These are phyloP conservation scores for Fraxinus americana DNA, from an alignment of 257 asterid species.

Conservation along the genomic window DNA sequence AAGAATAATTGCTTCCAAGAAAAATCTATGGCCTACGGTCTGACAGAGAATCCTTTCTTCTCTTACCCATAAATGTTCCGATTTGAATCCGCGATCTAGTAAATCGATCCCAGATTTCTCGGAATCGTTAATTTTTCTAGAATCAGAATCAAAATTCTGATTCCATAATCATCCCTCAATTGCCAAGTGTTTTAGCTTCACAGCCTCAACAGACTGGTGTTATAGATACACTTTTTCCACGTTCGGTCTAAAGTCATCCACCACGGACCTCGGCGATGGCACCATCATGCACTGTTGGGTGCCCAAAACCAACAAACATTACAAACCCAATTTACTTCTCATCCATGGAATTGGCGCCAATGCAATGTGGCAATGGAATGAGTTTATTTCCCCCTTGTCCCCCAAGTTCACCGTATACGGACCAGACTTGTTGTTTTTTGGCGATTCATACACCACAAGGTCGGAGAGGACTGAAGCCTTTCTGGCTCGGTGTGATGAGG, in stretches of 20 bases:
- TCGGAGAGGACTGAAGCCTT: slow-evolving; percentile 62
- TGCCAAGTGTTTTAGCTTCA: slow-evolving; percentile 68
- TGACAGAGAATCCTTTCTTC: neutral
- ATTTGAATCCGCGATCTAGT: neutral
- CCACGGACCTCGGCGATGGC: slow-evolving; percentile 62
- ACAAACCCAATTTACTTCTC: slow-evolving; percentile 56
- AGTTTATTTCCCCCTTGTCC: slow-evolving; percentile 66
- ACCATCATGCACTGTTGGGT: slow-evolving; percentile 77
- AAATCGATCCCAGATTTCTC: neutral
- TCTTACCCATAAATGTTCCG: neutral
- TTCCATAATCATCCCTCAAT: neutral
- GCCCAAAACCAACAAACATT: slow-evolving; percentile 54
- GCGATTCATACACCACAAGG: slow-evolving; percentile 64
- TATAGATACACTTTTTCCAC: slow-evolving; percentile 60
- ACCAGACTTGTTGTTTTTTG: slow-evolving; percentile 76
- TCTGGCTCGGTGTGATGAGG: slow-evolving; percentile 69
- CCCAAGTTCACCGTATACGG: slow-evolving; percentile 70
- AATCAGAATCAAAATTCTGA: neutral
- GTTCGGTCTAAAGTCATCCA: slow-evolving; percentile 65
- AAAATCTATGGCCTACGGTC: neutral
- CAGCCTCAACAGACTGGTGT: slow-evolving; percentile 56
- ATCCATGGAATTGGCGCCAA: slow-evolving; percentile 87
- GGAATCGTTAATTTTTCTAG: neutral
- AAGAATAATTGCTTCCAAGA: too few relatives aligned
- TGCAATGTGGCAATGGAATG: slow-evolving; percentile 95